Evolutionary conservation across 2,329 filamentous ascomycete species (phyloP).

Genomic region (Ophidiomyces ophidiicola): DNA sequence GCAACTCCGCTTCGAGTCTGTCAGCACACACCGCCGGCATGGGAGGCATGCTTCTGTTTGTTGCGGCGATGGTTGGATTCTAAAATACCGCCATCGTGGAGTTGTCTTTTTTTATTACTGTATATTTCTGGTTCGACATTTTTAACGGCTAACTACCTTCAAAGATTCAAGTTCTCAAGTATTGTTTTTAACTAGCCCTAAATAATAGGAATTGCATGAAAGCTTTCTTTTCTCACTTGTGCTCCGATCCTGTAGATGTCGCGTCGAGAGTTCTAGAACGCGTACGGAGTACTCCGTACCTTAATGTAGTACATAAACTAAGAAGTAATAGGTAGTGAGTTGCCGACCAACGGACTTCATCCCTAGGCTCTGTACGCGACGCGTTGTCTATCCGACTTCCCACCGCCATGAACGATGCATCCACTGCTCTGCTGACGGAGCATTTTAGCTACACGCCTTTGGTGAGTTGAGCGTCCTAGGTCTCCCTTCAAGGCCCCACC

Average conservation of each 20-base stretch:
- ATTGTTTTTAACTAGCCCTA: too few species aligned
- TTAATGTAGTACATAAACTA: too few species aligned
- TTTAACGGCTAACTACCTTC: too few species aligned
- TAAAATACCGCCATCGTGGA: background rate
- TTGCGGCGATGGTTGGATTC: constrained; percentile 10
- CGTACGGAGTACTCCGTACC: too few species aligned
- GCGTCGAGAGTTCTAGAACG: too few species aligned
- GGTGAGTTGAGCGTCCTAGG: constrained; percentile 41
- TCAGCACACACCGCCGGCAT: constrained; percentile 7
- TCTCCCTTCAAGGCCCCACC: background rate
- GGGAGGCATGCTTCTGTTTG: constrained; percentile 6
- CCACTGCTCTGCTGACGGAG: constrained; percentile 66
- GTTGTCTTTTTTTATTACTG: background rate
- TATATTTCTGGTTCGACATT: background rate
- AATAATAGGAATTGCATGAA: too few species aligned
- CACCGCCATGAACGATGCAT: constrained; percentile 32
- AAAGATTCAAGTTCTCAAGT: too few species aligned
- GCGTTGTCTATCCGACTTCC: background rate
- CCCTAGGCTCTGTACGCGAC: background rate
- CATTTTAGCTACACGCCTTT: constrained; percentile 91
- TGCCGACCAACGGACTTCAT: too few species aligned
- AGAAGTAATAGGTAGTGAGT: too few species aligned
- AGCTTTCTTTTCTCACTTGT: too few species aligned
- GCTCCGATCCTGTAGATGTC: too few species aligned
- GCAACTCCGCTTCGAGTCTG: constrained; percentile 8